A percentile compares a stretch with the other conserved stretches of the same genome.
These are phyloP conservation scores for Salicornia ramosissima DNA, from an alignment of 148 eudicot genomes.

Conservation along the genomic window DNA sequence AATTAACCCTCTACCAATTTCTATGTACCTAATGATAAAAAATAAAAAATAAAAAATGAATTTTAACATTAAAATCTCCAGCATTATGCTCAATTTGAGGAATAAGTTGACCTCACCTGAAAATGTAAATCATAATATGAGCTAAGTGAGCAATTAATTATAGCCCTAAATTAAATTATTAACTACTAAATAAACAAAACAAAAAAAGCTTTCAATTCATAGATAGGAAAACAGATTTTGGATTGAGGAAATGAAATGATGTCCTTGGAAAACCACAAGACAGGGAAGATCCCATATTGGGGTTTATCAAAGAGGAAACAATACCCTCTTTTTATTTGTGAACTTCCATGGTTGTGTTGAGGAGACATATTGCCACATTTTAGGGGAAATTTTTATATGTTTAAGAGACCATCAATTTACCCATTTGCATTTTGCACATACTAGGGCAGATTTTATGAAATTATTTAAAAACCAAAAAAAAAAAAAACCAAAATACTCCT, in stretches of 20 bases:
- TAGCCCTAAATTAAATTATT: not conserved
- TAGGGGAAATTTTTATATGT: constrained; percentile 16
- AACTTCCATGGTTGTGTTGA: constrained; percentile 34
- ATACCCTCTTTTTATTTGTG: constrained; percentile 18
- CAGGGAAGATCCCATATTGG: constrained; percentile 36
- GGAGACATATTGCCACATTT: constrained; percentile 26
- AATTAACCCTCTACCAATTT: too few species aligned
- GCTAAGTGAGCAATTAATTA: not conserved
- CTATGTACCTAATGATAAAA: too few species aligned
- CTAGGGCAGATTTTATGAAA: too few species aligned
- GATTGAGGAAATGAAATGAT: constrained; percentile 11
- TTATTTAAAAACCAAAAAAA: too few species aligned
- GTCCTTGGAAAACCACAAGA: constrained; percentile 26
- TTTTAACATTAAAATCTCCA: not conserved
- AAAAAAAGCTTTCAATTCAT: not conserved
- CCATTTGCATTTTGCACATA: not conserved
- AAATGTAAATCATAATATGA: not conserved
- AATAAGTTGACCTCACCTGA: constrained; percentile 3
- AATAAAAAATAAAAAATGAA: too few species aligned
- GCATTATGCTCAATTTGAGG: constrained; percentile 6
- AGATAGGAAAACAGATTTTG: constrained; percentile 3
- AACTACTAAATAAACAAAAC: not conserved
- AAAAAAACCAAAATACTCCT: too few species aligned
- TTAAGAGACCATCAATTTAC: constrained; percentile 12
- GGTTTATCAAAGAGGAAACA: constrained; percentile 31